Evolutionary conservation across 1,284 basidiomycete species (phyloP), one percentile per base, ranked within the genome.

Genomic region (Rhizoctonia solani): DNA sequence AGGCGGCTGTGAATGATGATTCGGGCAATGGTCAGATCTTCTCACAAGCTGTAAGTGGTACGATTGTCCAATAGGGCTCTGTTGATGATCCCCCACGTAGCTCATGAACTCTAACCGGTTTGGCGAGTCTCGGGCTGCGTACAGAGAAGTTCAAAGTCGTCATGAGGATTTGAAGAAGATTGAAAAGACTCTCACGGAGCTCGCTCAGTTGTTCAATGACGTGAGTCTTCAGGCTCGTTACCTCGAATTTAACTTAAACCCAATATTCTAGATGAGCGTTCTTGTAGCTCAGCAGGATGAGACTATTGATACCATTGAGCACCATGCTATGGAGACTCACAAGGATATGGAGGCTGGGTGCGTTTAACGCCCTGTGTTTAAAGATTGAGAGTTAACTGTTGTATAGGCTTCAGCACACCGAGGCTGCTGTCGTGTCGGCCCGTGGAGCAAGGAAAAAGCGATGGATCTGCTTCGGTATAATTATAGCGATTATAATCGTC

Each of bases 131-230:
- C 78, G 82, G 54, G 82, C 81, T 11, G 84, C 84, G 0, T 81
- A 82, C 73, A 77, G 81, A 52, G 84, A 85, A 74, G 84, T 85
- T 13, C 83, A 85, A 75, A 81, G 82, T 73, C 78, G 85, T 67
- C 83, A 86, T 74, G 80, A 81, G 72, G 85, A 85, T 70, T 81
- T 86, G 70, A 80, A 81, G 71, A 80, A 82, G 71, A 85, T 86
- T 72, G 84, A 85, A 73, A 79, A 79, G 75, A 85, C 84, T n/a
- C 77, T 86, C 49, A 81, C 81, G 23, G 84, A 86, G 74, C 78
- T 86, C 32, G 83, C 83, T 3, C 82, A 85, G 74, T 80, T 86
- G 73, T 85, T 86, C 77, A 79, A 82, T 70, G 84, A 86, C 66
- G 76, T 77, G 55, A 30, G 75, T 70, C 27, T 23, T 65, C n/a